These are phyloP conservation scores for Stephania yunnanensis DNA, from an alignment of 164 flowering plant species.

Conservation along the genomic window DNA sequence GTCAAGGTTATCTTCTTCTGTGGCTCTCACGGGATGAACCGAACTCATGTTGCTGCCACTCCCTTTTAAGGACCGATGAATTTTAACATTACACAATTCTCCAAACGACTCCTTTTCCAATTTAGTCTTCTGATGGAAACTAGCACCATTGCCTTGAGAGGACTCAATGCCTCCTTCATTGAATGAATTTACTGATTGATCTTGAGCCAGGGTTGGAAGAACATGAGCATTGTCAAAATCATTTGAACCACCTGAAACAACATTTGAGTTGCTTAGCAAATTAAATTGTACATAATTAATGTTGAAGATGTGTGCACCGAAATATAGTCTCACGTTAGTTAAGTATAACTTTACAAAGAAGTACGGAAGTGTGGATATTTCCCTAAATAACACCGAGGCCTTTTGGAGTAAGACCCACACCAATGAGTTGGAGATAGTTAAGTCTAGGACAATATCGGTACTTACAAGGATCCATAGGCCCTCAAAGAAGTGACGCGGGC, in stretches of 20 bases:
- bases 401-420: too few relatives aligned
- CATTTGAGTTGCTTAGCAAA: conserved; percentile 7
- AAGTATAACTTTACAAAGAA: too few relatives aligned
- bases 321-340: too few relatives aligned
- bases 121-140: background rate
- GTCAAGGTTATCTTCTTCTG: conserved; percentile 39
- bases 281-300: too few relatives aligned
- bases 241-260: background rate
- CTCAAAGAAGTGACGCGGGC: too few relatives aligned
- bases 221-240: background rate
- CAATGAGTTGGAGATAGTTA: too few relatives aligned
- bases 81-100: conserved; percentile 21
- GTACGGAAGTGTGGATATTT: too few relatives aligned
- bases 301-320: too few relatives aligned
- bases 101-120: conserved; percentile 20
- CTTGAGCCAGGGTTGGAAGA: background rate
- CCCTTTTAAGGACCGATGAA: conserved; percentile 28
- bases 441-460: too few relatives aligned
- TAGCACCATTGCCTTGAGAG: conserved; percentile 15
- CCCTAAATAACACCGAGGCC: too few relatives aligned
- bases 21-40: conserved; percentile 49
- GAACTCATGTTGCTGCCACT: conserved; percentile 40
- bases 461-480: too few relatives aligned
- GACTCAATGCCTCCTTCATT: conserved; percentile 15
- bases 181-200: conserved; percentile 13